Percentiles rank a stretch among this genome's conserved stretches.
Conservation (phyloP, 2,329 filamentous ascomycete genomes). For the Claviceps cyperi region DNA sequence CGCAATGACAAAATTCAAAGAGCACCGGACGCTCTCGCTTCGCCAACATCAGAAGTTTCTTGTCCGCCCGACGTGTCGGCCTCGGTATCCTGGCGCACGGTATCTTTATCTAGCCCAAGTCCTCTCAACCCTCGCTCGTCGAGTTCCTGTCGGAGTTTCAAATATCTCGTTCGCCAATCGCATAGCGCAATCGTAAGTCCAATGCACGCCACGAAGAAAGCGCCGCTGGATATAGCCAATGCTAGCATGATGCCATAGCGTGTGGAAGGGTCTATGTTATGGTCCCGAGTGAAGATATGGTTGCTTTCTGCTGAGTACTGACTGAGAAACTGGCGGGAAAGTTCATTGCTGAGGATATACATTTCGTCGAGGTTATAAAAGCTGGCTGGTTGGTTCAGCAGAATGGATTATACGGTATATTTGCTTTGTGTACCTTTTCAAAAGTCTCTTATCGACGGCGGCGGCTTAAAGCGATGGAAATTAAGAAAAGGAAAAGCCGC, state of each 20-base stretch:
- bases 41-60: neutral
- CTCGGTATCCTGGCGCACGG: neutral
- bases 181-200: slow-evolving; percentile 5
- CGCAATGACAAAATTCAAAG: neutral
- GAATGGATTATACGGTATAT: neutral
- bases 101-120: neutral
- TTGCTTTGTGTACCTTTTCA: neutral
- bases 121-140: slow-evolving; percentile 4
- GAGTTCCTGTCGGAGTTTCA: slow-evolving; percentile 4
- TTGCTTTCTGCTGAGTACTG: neutral
- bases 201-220: slow-evolving; percentile 6
- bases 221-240: slow-evolving; percentile 6
- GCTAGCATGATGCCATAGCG: slow-evolving; percentile 7
- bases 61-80: neutral
- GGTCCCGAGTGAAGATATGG: slow-evolving; percentile 4
- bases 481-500: neutral
- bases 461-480: neutral
- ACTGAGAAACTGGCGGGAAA: neutral
- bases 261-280: slow-evolving; percentile 2
- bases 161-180: slow-evolving; percentile 7
- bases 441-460: neutral
- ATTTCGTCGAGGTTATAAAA: neutral
- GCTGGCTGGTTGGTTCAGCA: neutral
- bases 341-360: neutral
- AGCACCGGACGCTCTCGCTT: slow-evolving; percentile 4